These are phyloP conservation scores for Suhomyces anneliseae DNA, from an alignment of 1,139 yeast genomes.

Conservation along the genomic window DNA sequence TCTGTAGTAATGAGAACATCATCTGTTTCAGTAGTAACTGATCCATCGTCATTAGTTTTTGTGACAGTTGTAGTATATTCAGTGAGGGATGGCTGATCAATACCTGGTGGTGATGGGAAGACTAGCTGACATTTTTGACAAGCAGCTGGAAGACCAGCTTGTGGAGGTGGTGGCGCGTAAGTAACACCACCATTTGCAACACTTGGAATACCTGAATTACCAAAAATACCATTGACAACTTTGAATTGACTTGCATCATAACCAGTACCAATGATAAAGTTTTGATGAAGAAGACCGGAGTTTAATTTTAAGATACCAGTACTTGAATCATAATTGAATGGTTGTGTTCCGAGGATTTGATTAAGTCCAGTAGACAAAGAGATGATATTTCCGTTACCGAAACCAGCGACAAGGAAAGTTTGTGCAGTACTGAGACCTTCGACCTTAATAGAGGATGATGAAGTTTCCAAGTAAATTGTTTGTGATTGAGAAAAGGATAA, in stretches of 20 bases:
- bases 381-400: slow-evolving; percentile 31
- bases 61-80: background rate
- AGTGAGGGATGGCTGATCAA: slow-evolving; percentile 4
- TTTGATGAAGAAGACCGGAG: slow-evolving; percentile 6
- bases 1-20: background rate
- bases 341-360: slow-evolving; percentile 2
- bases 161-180: slow-evolving; percentile 17
- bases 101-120: background rate
- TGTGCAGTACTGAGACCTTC: slow-evolving; percentile 18
- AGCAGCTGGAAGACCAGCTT: slow-evolving; percentile 17
- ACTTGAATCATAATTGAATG: no score
- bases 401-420: slow-evolving; percentile 31
- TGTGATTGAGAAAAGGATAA: slow-evolving; percentile 20
- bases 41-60: slow-evolving; percentile 16
- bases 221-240: slow-evolving; percentile 14
- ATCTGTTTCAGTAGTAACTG: slow-evolving; percentile 16
- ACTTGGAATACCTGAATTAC: slow-evolving; percentile 7
- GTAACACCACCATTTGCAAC: slow-evolving; percentile 16
- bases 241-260: slow-evolving; percentile 17
- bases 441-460: slow-evolving; percentile 21
- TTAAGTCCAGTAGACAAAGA: slow-evolving; percentile 14
- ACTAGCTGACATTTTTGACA: slow-evolving; percentile 8
- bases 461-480: slow-evolving; percentile 22
- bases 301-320: slow-evolving; percentile 18
- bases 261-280: slow-evolving; percentile 23